Base-by-base conservation (phyloP, 2,329 filamentous ascomycete genomes). In the Fusarium algeriense region DNA sequence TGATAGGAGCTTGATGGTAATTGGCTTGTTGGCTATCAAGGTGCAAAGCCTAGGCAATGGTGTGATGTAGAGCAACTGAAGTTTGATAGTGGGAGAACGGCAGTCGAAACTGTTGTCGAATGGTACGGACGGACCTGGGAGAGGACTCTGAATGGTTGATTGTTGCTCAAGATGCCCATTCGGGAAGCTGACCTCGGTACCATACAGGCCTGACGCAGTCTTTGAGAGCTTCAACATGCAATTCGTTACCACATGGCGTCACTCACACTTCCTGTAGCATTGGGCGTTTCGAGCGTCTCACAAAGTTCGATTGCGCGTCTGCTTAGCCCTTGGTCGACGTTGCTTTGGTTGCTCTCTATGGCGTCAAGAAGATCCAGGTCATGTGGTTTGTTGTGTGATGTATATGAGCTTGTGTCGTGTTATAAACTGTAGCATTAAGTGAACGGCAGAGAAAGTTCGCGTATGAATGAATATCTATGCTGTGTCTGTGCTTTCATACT, bases 191-290 rank as follows among this genome's bases (percentile, higher is more conserved):
- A 58, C 49, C 58, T 49, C 44, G 57, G 45, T 57, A 50, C 50
- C 53, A 61, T 50, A 46, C 43, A 59, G 53, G 50, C 68, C 54
- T 57, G 71, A 56, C 45, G 44, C 60, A 58, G 61, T 67, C 60
- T 60, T 53, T 58, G 60, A 59, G 41, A 64, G 40, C 68, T 43
- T 37, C 40, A 54, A 64, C 60, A 68, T 73, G 67, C 63, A 73
- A 76, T 72, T 52, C 50, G 60, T 70, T 72, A 66, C 70, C 58
- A 70, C 32, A 76, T 76, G 72, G 72, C 74, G 73, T 76, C 74
- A 76, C 74, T 73, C 38, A 26, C 64, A 76, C 70, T 72, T 55
- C 23, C 64, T 67, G 61, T 52, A 37, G 61, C 63, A 53, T 55
- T 38, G 49, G 60, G 62, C 64, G 69, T 66, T 71, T 75, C 67